Evolutionary conservation across 495 filamentous ascomycete genomes (phyloP), one percentile per base, ranked within the genome.

Genomic region (Ramalina peruviana): DNA sequence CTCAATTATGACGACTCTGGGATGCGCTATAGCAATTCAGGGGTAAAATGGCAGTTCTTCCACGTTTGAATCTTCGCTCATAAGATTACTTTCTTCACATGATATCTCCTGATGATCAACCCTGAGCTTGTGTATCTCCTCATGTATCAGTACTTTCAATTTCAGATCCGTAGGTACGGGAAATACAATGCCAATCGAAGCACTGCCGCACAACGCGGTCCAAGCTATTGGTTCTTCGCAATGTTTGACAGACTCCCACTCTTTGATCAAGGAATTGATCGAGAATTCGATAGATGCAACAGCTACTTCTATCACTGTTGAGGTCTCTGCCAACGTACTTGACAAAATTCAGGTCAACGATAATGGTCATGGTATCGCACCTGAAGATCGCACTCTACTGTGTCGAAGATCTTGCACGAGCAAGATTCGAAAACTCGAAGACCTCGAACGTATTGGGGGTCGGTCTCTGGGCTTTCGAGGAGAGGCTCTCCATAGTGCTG

Each of bases 271-370:
- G 62, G 92, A 98, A 60, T 76, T 97, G 10, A 59, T 98, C 30
- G 92, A 98, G 52, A 98, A 98, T 62, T 78, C 86, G 17, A 70
- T 97, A 9, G 92, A 97, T 63, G 85, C 90, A 4, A 73, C 73
- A 21, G 84, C 90, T 5, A 79, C 82, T 2, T 77, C 77, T 0
- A 71, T 97, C 36, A 72, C 78, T 26, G 67, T 97, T 30, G 72
- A 89, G 49, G 70, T 94, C 25, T 83, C 86, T 2, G 56, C 69
- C 21, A 88, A 96, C 54, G 79, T 83, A 0, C 60, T 96, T 12
- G 85, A 90, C 61, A 69, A 76, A n/a, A 81, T 98, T 42, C 85
- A 90, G 54, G 80, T 96, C 48, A 82, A 84, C 51, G 92, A 98
- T 63, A 94, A 94, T 65, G 92, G 92, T 20, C 65, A 78, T 53